Base-by-base conservation (phyloP, 148 eudicot genomes). In the Hydrangea macrophylla region DNA sequence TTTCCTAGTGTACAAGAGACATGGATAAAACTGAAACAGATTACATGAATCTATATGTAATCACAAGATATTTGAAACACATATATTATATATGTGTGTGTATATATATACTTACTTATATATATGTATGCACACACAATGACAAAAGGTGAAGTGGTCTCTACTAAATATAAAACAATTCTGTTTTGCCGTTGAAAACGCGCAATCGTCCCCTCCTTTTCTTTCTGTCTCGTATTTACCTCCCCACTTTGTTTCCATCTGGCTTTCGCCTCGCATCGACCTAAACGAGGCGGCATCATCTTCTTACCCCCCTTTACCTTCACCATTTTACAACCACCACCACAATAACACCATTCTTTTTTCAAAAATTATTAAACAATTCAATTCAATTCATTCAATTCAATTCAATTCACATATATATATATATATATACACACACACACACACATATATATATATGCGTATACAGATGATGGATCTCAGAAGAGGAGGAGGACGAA, bases 391-490 rank as follows among this genome's bases (percentile, higher is more conserved):
- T 48, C 18, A 0, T 9, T 40, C 9, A 8, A 15, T 37, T 13
- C 39, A 17, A 3, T 59, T 28, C 27, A 45, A 22, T 35, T n/a
- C 18, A 3, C 26, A 48, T 25, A n/a, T 59, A 30, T 15, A 9
- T 8, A 18, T n/a, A 35, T 9, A n/a, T n/a, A 11, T 20, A 59
- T 12, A 33, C 1, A 11, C 13, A 1, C 20, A 7, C 10, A 59
- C 3, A 11, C 1, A 9, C 24, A 36, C 18, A 12, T 22, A 51
- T 9, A 12, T 20, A 28, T 57, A 27, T 57, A 57, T 65, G 6
- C 23, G 20, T 68, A 18, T 40, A 7, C 25, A 8, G 20, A 70
- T 15, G 39, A 76, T 80, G 84, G 76, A 75, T 69, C 71, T 63
- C 48, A 30, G 69, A 57, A 54, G 17, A 28, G 67, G 42, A 22